Base-by-base conservation (phyloP, 306 rosid genomes). In the Lupinus albus region DNA sequence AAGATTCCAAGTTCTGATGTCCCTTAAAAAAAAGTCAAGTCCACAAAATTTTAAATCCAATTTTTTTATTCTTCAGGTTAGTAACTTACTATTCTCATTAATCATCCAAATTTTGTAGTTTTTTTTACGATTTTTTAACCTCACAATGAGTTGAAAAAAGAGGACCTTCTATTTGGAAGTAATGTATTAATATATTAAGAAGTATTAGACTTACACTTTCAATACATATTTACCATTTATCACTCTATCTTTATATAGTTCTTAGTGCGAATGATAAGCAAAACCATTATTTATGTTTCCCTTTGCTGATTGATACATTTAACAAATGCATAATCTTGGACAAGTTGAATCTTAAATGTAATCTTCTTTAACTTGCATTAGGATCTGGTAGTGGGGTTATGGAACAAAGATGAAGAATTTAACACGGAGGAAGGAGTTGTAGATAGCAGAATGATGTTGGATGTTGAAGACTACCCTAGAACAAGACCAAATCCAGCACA, bases 401-500 rank as follows among this genome's bases (percentile, higher is more conserved):
- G 14, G 21, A 56, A 13, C 46, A 68, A n/a, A 3, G 17, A 61
- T 16, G 61, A 73, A n/a, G 13, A 15, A 6, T 47, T 58, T 46
- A 70, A 21, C 5, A 25, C 60, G 68, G 68, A 76, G 59, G 16
- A 61, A 20, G 70, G 45, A 44, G 20, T n/a, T 38, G 44, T 15
- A 55, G 70, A 55, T 35, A 30, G 69, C 16, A 76, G 81, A 72
- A 76, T 67, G 76, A 49, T 80, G 65, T 4, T 49, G 61, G 70
- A 76, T 33, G 21, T 49, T 67, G 47, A n/a, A 20, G 84, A 80
- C 36, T 80, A 80, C 61, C 13, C 61, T 11, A 21, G 44, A 67
- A 13, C 84, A 20, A 42, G 47, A 56, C 36, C 84, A 72, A 80
- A 76, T 76, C 72, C 61, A 8, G 55, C 59, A 14, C 84, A 80